phyloP scores from a whole-genome alignment of 306 rosid species.

The Chamaecrista fasciculata region DNA sequence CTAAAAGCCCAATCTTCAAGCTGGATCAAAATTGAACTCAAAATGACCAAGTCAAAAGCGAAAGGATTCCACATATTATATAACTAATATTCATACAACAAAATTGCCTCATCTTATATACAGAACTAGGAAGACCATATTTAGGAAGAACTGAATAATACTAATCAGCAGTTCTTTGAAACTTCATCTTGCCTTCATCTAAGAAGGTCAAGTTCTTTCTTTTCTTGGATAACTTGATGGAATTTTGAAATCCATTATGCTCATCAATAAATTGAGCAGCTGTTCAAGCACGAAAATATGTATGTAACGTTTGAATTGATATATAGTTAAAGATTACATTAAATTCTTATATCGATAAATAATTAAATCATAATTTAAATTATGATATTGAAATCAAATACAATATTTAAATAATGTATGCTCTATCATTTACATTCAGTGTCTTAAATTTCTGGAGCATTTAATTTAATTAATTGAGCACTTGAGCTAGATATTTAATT shows the following conservation, averaged over 20 bases:
- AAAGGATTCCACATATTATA: neutral
- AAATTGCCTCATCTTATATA: slow-evolving; percentile 26
- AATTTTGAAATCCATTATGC: slow-evolving; percentile 47
- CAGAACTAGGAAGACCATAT: too few species aligned
- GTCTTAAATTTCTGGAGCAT: too few species aligned
- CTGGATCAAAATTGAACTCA: neutral
- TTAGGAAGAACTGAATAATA: neutral
- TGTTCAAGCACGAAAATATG: slow-evolving; percentile 67
- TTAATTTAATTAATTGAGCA: too few species aligned
- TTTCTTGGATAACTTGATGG: slow-evolving; percentile 55
- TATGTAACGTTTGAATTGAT: too few species aligned
- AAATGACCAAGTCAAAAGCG: neutral
- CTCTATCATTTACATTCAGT: too few species aligned
- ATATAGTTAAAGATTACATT: too few species aligned
- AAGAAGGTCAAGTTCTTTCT: slow-evolving; percentile 52
- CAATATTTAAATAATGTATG: too few species aligned
- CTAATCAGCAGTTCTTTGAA: slow-evolving; percentile 44
- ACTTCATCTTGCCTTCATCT: slow-evolving; percentile 62
- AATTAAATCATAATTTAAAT: too few species aligned
- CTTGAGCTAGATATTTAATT: too few species aligned
- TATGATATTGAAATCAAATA: too few species aligned
- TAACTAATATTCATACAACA: slow-evolving; percentile 9
- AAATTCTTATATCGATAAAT: too few species aligned
- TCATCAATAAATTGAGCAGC: slow-evolving; percentile 67
- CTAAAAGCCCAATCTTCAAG: neutral